Evolutionary conservation across 2,329 filamentous ascomycete genomes (phyloP), one percentile per base, ranked within the genome.

Genomic region (Trichoderma aggressivum): DNA sequence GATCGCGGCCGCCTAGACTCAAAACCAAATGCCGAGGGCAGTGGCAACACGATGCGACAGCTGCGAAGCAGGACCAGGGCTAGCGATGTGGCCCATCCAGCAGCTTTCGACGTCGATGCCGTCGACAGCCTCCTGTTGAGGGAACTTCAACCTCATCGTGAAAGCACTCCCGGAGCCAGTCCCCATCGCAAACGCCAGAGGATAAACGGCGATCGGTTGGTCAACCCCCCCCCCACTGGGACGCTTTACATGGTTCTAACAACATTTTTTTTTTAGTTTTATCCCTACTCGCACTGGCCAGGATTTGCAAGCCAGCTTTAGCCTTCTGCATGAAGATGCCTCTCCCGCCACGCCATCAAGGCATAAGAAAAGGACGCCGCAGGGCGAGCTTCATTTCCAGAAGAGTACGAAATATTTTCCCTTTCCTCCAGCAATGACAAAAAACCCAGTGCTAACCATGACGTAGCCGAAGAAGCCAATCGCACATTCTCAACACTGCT

Each of bases 201-300:
- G 70, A 87, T 90, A 74, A 87, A 89, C 73, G 88, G 85, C 67
- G 88, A 90, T 75, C 85, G 88, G 91, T 92, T 74, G 55, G 78
- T 79, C 50, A 39, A 32, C 24, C 39, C 39, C 47, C 66, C 39
- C 39, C 47, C 66, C 32, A 26, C 36, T 24, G 14, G 6, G 34
- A 21, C 34, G 36, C 30, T 43, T 47, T 18, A 6, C 53, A 30
- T 39, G 18, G 14, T n/a, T 66, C 77, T 81, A 69, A 80, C 74
- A 61, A 56, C 59, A 21, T 43, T 64, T 71, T n/a, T 79, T 43
- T 64, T 71, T n/a, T 79, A 97, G 96, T 77, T 99, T 99, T 80
- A 98, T 99, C 75, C 96, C 96, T 32, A 97, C 96, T 76, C 89
- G 96, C 55, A 91, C 94, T 74, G 96, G 95, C 7, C 94, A 97